Evolutionary conservation across 176 grass and related monocot genomes (phyloP).

Genomic region (Oropetium thomaeum): DNA sequence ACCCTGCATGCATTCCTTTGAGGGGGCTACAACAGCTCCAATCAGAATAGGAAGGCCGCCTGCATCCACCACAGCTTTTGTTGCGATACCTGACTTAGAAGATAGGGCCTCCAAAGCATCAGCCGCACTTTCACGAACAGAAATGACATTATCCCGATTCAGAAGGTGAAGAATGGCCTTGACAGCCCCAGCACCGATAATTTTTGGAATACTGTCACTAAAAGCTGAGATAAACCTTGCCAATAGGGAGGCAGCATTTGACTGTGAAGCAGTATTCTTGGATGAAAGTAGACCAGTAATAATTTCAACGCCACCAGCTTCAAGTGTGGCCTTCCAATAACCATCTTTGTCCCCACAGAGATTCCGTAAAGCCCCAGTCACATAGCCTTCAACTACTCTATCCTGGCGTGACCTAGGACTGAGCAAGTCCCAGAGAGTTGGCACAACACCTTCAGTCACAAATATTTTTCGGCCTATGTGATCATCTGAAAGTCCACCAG

Average conservation of each 20-base stretch:
- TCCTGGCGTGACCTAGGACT: constrained; percentile 66
- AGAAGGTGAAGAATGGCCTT: constrained; percentile 82
- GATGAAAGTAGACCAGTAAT: constrained; percentile 91
- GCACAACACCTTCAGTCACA: constrained; percentile 91
- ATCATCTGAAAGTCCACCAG: constrained; percentile 80
- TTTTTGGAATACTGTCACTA: constrained; percentile 74
- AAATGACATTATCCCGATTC: constrained; percentile 80
- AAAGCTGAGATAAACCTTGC: constrained; percentile 86
- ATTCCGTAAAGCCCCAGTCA: constrained; percentile 89
- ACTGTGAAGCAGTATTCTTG: constrained; percentile 81
- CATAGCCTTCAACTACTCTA: constrained; percentile 82
- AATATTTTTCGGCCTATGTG: constrained; percentile 99
- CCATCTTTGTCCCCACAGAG: constrained; percentile 95
- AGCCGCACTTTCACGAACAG: constrained; percentile 83
- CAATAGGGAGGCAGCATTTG: constrained; percentile 93
- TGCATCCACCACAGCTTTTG: constrained; percentile 92
- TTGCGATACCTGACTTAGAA: constrained; percentile 82
- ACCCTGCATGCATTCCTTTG: constrained; percentile 92
- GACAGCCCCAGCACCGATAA: constrained; percentile 79
- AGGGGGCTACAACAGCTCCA: constrained; percentile 89
- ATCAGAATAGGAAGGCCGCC: constrained; percentile 85
- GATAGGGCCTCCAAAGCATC: constrained; percentile 95
- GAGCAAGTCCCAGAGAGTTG: constrained; percentile 82
- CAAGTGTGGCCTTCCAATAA: constrained; percentile 89
- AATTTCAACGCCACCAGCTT: constrained; percentile 93